Base-by-base conservation (phyloP, 2,329 filamentous ascomycete species). In the Pyricularia sp. region DNA sequence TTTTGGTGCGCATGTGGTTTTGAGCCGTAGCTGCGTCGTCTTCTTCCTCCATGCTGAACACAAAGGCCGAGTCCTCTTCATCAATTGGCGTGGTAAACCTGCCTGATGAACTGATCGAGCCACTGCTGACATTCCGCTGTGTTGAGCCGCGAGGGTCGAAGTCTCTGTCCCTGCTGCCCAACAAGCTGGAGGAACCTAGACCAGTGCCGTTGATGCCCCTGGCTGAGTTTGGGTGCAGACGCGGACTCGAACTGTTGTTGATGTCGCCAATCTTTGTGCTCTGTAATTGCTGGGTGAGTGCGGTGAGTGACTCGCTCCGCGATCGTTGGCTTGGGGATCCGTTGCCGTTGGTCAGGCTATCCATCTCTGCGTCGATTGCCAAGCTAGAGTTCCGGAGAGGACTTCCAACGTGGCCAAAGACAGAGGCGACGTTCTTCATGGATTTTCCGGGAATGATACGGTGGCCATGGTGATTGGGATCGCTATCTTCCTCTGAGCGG, bases 1-100 rank as follows among this genome's bases (percentile, higher is more conserved):
- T 71, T 50, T 71, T 55, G 26, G 50, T 59, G 65, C 65, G 50
- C 65, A 55, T 67, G 50, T 67, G 66, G 55, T 25, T 63, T 14
- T 63, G 55, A n/a, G 33, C 77, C 55, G 83, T 79, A 26, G 42
- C 42, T 50, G 83, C 79, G 36, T 88, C 86, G 26, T 86, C 85
- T 30, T 86, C 85, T 69, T 88, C 86, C 72, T 90, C 87, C 87
- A 90, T 89, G 74, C 81, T 86, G 75, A 90, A 90, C 17, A 90
- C 85, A 72, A 89, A 88, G 30, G 86, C 84, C 4, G 85, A 81
- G 69, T 89, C 86, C 72, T 90, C 87, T 74, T 89, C 87, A 70
- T 89, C 87, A 71, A 90, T 89, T 3, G 87, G 87, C 0, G 86
- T 89, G 1, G 87, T 87, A 75, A 88, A 88, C 20, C 87, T 81